Evolutionary conservation across 169 alveolate species (phyloP).

Genomic region (Plasmodium sp.): DNA sequence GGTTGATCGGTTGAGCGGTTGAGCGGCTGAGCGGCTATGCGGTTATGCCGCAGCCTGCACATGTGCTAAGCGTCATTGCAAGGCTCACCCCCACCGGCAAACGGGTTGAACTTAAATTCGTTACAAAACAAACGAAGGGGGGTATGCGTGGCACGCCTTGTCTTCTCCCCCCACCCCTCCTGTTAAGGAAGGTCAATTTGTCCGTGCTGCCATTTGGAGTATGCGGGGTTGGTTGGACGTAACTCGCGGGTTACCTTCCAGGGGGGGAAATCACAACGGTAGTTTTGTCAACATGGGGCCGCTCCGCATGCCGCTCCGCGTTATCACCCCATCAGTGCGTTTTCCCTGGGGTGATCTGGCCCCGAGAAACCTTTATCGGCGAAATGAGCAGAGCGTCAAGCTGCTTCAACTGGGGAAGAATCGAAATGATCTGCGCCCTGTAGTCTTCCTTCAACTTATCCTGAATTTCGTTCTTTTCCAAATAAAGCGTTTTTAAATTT

Average conservation of each 20-base stretch:
- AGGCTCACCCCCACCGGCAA: background rate
- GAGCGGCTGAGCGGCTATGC: background rate
- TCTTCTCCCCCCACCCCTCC: background rate
- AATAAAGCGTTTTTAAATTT: constrained; percentile 82
- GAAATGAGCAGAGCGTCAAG: constrained; percentile 17
- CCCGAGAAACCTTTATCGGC: background rate
- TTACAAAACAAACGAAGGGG: background rate
- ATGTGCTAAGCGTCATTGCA: background rate
- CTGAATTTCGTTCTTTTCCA: constrained; percentile 88
- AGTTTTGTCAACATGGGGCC: background rate
- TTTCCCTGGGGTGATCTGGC: background rate
- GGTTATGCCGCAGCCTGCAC: background rate
- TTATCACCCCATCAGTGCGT: background rate
- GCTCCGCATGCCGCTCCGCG: background rate
- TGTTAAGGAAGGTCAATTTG: background rate
- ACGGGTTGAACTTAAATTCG: background rate
- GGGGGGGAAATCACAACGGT: background rate
- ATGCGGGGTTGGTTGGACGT: background rate
- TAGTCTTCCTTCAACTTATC: constrained; percentile 85
- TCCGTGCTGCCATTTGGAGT: background rate
- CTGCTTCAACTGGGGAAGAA: constrained; percentile 78
- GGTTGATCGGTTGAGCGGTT: too few species aligned
- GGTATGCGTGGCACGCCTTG: background rate
- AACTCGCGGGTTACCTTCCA: background rate
- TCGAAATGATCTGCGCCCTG: constrained; percentile 79